Evolutionary conservation across 352 stramenopile genomes (phyloP), one percentile per base, ranked within the genome.

Genomic region (Globisporangium barbulae): DNA sequence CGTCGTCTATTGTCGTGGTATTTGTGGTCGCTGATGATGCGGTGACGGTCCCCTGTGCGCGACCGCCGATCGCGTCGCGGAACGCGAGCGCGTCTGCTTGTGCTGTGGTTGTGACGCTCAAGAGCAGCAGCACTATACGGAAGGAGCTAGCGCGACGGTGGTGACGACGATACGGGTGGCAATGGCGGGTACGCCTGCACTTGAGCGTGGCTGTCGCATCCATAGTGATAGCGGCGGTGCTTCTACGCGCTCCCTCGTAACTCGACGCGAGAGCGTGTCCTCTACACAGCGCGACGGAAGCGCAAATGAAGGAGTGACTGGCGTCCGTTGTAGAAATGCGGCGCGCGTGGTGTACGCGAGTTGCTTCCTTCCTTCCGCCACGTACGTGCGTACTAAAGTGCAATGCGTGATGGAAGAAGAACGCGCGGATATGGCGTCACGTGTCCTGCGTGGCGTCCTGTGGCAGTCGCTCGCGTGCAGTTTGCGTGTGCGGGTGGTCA

Each of bases 301-400:
- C 25, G 49, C 49, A 25, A 54, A 25, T n/a, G 25, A 54, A 37
- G 22, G 19, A 39, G 49, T 39, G 39, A 19, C 39, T 54, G 39
- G 3, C 39, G 39, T 45, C 39, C 49, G 25, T 15, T 54, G 49
- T 54, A 39, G 49, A 54, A 12, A 54, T 39, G 49, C 49, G 49
- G 1, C 48, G 4, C 19, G 49, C 5, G 28, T 5, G 3, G 44
- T 21, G 44, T 50, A 21, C n/a, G 44, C 44, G n/a, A 7, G 39
- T 5, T 48, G 17, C 15, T 17, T 10, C 17, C 42, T 5, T n/a
- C 17, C 28, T 50, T 28, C 44, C 3, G 44, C 8, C 19, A 10
- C 31, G 25, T 17, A 37, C 15, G 30, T 25, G 30, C 45, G 45
- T 31, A 31, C 10, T 53, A 9, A 19, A 19, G 17, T 53, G 45